Base-by-base conservation (phyloP, 2,329 filamentous ascomycete genomes). In the Alternaria hordeiaustralica region DNA sequence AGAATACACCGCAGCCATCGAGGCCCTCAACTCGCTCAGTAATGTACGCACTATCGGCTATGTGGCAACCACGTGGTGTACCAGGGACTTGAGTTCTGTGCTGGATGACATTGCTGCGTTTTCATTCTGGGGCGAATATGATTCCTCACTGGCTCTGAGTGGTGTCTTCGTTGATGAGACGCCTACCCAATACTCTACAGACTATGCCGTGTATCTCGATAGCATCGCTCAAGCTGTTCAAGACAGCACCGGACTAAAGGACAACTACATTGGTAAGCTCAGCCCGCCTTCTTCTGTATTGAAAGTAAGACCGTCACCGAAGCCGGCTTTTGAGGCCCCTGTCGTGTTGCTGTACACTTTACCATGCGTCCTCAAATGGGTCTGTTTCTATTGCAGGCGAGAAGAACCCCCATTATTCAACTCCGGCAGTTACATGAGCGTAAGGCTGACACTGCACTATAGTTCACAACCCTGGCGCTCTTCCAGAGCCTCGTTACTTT, bases 91-190 rank as follows among this genome's bases (percentile, higher is more conserved):
- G 47, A 67, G 64, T 54, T 64, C 58, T 45, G 70, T 68, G 55
- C 64, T 72, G 21, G 60, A 75, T 62, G 84, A 86, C 63, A 80
- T 86, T 49, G 78, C 79, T 55, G 77, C 75, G 5, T 86, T 85
- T 61, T 80, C 79, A 15, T 79, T 77, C 41, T 86, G 84, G 84
- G 76, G 74, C 57, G 75, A 74, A 54, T 73, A 75, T 18, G 77
- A 79, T 64, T 68, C 76, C 12, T 76, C 76, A 44, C 71, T 85
- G 55, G 74, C 79, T 21, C 75, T 86, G 68, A 78, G 78, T 57
- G 83, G 83, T 55, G 84, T 85, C 67, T 85, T 85, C 71, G 82
- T 85, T 61, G 84, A 85, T 64, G 83, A 86, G 72, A 82, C 80
- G 45, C 83, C 83, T 5, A 66, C 68, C 21, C 56, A 64, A 25